phyloP scores from a whole-genome alignment of 164 flowering plant genomes.

The Macadamia tetraphylla region DNA sequence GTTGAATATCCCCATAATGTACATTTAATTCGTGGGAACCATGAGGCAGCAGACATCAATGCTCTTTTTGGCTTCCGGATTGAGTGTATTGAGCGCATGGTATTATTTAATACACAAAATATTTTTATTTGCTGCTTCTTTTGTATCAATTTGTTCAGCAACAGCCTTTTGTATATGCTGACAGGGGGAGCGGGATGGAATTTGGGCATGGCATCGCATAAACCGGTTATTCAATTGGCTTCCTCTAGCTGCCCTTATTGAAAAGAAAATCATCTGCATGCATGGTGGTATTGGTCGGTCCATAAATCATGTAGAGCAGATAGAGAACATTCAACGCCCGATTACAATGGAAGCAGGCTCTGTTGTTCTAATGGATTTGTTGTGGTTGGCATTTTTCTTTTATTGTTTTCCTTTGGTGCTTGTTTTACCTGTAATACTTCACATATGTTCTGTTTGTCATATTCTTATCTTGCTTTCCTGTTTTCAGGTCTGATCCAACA shows the following conservation, averaged over 20 bases:
- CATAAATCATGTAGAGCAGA: conserved; percentile 75
- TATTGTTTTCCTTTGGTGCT: background rate
- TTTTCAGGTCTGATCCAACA: conserved; percentile 75
- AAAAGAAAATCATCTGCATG: conserved; percentile 97
- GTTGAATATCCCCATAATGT: conserved; percentile 64
- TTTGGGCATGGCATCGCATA: conserved; percentile 99
- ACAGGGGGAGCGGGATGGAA: conserved; percentile 98
- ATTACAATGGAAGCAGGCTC: conserved; percentile 88
- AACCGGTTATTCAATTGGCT: conserved; percentile 95
- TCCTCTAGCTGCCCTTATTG: conserved; percentile 93
- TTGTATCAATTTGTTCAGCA: conserved; percentile 1
- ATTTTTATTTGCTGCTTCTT: background rate
- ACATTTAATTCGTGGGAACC: conserved; percentile 83
- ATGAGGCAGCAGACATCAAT: conserved; percentile 89
- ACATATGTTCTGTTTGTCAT: background rate
- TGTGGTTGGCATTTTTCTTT: conserved; percentile 47
- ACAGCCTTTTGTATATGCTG: conserved; percentile 69
- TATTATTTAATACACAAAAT: conserved; percentile 16
- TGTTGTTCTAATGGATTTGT: conserved; percentile 75
- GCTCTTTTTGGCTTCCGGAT: conserved; percentile 85
- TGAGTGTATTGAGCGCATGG: conserved; percentile 91
- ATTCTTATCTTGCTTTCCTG: conserved; percentile 3
- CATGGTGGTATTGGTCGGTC: conserved; percentile 98
- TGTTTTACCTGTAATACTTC: background rate
- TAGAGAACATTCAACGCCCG: conserved; percentile 78